Evolutionary conservation across 1,139 yeast genomes (phyloP), one percentile per base, ranked within the genome.

Genomic region (Arxiozyma slooffiae): DNA sequence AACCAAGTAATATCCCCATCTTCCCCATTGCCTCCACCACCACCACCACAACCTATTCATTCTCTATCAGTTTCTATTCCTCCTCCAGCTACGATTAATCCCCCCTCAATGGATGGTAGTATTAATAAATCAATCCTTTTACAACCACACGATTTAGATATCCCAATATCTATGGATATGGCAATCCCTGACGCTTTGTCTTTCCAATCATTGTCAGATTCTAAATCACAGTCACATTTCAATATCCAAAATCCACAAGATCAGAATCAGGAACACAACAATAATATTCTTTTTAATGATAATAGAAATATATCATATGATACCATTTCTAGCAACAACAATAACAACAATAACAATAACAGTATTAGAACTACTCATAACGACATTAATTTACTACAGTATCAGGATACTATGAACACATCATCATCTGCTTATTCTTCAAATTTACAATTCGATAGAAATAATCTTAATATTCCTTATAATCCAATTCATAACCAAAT

Each of bases 1-100:
- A 64, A 66, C 47, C 58, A 57, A 44, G 54, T 60, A 18, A 50
- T 57, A 39, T 55, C 60, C 3, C 55, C 53, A 22, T 48, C 44
- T 16, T 22, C 38, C 9, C 48, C 38, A 48, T 41, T 41, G 46
- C 23, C 46, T 20, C 26, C 46, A 44, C 40, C 24, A 38, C 8
- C 4, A 4, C 7, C 37, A 21, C 26, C 26, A 18, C 23, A 22
- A n/a, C n/a, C n/a, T n/a, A n/a, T n/a, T n/a, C n/a, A n/a, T n/a
- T n/a, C n/a, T n/a, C n/a, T n/a, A n/a, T n/a, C n/a, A n/a, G n/a
- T n/a, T n/a, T n/a, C n/a, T n/a, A n/a, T n/a, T 9, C 49, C 50
- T 21, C 46, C 50, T 30, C n/a, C 39, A 37, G 8, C 51, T 21
- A 36, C 40, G 24, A 20, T 44, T 44, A 30, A 21, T 34, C 6